phyloP scores from a whole-genome alignment of 2,329 filamentous ascomycete species.

The Coniochaeta pulveracea region DNA sequence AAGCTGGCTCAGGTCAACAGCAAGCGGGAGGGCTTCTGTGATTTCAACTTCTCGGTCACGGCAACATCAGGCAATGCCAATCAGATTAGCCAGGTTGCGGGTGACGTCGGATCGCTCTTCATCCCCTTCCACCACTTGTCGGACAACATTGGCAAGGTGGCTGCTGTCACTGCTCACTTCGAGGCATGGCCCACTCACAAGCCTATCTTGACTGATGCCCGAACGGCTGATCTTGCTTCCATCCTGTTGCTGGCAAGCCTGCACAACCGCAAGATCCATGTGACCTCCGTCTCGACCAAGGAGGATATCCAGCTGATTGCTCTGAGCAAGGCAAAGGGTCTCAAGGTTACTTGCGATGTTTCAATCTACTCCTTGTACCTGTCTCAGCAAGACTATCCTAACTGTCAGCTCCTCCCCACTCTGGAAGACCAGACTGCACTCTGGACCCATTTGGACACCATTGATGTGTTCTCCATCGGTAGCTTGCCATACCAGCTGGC shows the following conservation, averaged over 20 bases:
- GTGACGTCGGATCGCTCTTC: slow-evolving; percentile 69
- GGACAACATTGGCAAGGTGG: slow-evolving; percentile 75
- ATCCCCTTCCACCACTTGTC: slow-evolving; percentile 75
- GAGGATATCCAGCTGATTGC: slow-evolving; percentile 70
- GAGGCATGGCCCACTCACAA: slow-evolving; percentile 67
- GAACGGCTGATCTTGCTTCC: slow-evolving; percentile 70
- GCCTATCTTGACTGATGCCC: slow-evolving; percentile 72
- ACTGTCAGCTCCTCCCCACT: slow-evolving; percentile 55
- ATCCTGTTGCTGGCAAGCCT: slow-evolving; percentile 68
- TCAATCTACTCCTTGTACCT: slow-evolving; percentile 72
- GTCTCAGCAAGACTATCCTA: slow-evolving; percentile 57
- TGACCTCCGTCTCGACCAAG: slow-evolving; percentile 70
- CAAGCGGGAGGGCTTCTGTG: slow-evolving; percentile 56
- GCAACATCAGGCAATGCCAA: slow-evolving; percentile 64
- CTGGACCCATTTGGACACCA: slow-evolving; percentile 61
- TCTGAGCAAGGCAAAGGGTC: slow-evolving; percentile 69
- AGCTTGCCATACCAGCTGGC: slow-evolving; percentile 70
- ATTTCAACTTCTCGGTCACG: slow-evolving; percentile 71
- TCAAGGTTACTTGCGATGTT: slow-evolving; percentile 73
- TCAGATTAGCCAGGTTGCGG: slow-evolving; percentile 60
- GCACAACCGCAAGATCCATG: slow-evolving; percentile 67
- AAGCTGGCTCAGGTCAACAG: slow-evolving; percentile 62
- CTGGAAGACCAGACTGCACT: slow-evolving; percentile 58
- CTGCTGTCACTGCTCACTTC: slow-evolving; percentile 68
- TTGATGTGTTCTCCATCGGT: slow-evolving; percentile 71